These are phyloP conservation scores for Aegilops speltoides DNA, from an alignment of 176 grass and related monocot species.

Conservation along the genomic window DNA sequence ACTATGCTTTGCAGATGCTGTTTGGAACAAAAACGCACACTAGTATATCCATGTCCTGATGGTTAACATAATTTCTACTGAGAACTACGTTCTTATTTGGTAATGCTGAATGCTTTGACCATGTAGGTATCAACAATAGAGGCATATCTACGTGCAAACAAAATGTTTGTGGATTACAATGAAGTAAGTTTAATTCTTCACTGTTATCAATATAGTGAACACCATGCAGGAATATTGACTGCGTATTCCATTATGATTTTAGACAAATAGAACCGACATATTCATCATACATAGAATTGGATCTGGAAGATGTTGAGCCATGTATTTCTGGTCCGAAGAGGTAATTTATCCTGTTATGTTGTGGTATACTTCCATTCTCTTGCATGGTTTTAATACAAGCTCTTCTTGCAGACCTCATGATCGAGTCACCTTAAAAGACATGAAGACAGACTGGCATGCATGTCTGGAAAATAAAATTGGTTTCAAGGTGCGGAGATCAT, in stretches of 20 bases:
- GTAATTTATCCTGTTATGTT: conserved; percentile 14
- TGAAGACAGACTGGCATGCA: conserved; percentile 68
- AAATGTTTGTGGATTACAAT: conserved; percentile 69
- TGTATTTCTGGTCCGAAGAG: conserved; percentile 74
- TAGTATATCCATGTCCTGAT: not conserved
- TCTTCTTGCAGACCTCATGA: conserved; percentile 57
- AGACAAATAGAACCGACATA: conserved; percentile 59
- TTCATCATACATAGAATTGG: conserved; percentile 60
- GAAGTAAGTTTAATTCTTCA: conserved; percentile 40
- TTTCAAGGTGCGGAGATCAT: conserved; percentile 44
- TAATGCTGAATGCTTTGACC: not conserved
- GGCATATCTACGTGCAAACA: conserved; percentile 58
- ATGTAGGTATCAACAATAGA: conserved; percentile 63
- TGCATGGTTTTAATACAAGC: not conserved
- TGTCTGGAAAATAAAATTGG: conserved; percentile 66
- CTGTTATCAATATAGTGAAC: not conserved
- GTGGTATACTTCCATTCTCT: not conserved
- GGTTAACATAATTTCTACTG: not conserved
- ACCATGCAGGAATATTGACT: not conserved
- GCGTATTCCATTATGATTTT: not conserved
- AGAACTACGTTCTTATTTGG: not conserved
- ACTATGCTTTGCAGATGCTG: not conserved
- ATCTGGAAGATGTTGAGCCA: conserved; percentile 54
- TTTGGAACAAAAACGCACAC: not conserved
- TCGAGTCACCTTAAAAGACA: conserved; percentile 57